Evolutionary conservation across 768 basidiomycete species (phyloP), one percentile per base, ranked within the genome.

Genomic region (Psilocybe tampanensis): DNA sequence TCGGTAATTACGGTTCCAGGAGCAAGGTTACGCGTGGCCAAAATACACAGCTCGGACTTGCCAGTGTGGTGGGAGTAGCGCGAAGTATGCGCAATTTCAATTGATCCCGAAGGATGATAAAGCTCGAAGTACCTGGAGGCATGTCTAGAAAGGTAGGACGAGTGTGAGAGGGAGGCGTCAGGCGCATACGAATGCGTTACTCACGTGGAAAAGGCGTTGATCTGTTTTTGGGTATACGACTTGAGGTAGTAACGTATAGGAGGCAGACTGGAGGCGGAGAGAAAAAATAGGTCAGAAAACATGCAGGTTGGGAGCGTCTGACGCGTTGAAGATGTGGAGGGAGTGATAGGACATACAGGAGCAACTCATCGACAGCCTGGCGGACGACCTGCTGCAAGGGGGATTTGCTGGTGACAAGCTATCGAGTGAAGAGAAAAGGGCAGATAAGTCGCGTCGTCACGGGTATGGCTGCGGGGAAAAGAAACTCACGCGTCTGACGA

Each of bases 201-300:
- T 74, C 82, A 94, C 92, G 92, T 94, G 75, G 92, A 87, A 70
- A 94, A 94, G 52, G 92, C 91, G 76, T 94, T 93, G 70, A 92
- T 86, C 77, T 94, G 91, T 65, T 90, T 87, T 77, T 90, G 88
- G 64, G 81, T 85, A 72, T 89, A 90, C 63, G 74, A 73, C 69
- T 84, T 85, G 70, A 90, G 80, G 72, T 90, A 92, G 69, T 88
- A 90, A 61, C 86, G 86, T 69, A 94, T 85, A 63, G 90, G 74
- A 56, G 81, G 74, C 52, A 94, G 81, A 57, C 92, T 94, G 68
- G 58, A 59, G 62, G 9, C 5, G 29, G 54, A 62, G 45, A 47
- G 44, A 48, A 52, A 19, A 24, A 56, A 33, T 18, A 29, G 29
- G 57, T 66, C 58, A 66, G 64, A 23, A 55, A 26, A 36, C 21